Evolutionary conservation across 495 filamentous ascomycete genomes (phyloP).

Genomic region (Neurospora africana): DNA sequence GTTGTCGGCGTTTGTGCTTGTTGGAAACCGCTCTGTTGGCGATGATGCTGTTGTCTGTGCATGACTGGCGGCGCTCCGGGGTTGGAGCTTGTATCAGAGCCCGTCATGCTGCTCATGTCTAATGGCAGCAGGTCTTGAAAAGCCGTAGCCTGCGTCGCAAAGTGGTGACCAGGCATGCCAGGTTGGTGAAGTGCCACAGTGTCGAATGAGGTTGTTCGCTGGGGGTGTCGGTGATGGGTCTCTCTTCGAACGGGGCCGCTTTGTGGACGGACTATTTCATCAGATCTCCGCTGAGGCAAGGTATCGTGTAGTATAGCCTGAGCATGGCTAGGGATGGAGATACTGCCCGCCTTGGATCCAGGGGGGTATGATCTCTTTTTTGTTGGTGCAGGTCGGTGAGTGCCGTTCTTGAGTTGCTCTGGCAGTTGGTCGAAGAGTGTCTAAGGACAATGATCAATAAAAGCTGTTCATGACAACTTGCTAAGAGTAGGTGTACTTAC

Average conservation of each 20-base stretch:
- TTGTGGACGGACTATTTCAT: slow-evolving; percentile 37
- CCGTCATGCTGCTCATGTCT: slow-evolving; percentile 15
- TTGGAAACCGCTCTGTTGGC: slow-evolving; percentile 11
- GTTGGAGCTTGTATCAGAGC: slow-evolving; percentile 12
- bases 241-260: slow-evolving; percentile 13
- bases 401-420: slow-evolving; percentile 45
- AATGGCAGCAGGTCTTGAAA: slow-evolving; percentile 24
- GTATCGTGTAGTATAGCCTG: slow-evolving; percentile 14
- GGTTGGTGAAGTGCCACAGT: slow-evolving; percentile 19
- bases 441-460: slow-evolving; percentile 25
- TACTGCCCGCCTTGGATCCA: slow-evolving; percentile 26
- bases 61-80: slow-evolving; percentile 10
- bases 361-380: slow-evolving; percentile 51
- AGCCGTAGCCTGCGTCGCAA: slow-evolving; percentile 6
- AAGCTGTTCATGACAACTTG: not conserved
- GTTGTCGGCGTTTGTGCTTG: slow-evolving; percentile 22
- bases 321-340: slow-evolving; percentile 14
- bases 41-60: slow-evolving; percentile 11
- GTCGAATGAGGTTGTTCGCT: slow-evolving; percentile 24
- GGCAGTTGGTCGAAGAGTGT: slow-evolving; percentile 74
- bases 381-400: slow-evolving; percentile 25
- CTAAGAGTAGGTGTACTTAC: slow-evolving; percentile 31
- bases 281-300: slow-evolving; percentile 30
- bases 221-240: slow-evolving; percentile 11
- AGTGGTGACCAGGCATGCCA: slow-evolving; percentile 15